Evolutionary conservation across 352 stramenopile genomes (phyloP), one percentile per base, ranked within the genome.

Genomic region (Phytophthora nicotianae): DNA sequence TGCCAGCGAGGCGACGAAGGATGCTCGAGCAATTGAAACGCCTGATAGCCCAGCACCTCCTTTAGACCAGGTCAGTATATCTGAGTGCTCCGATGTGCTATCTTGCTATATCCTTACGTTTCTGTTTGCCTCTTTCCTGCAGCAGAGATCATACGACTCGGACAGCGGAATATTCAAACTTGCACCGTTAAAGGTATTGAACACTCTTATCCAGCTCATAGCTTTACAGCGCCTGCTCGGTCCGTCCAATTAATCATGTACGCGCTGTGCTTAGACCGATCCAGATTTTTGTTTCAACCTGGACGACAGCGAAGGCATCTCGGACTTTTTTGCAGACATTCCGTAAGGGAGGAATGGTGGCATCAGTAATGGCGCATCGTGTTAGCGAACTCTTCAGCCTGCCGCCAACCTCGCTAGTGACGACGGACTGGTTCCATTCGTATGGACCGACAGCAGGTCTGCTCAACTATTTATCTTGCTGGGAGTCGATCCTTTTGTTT

Each of bases 271-370:
- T 35, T 59, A 93, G 83, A 83, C 86, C 48, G 87, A 96, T 72
- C 87, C 87, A 32, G 87, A 96, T 69, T 96, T 96, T 52, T 91
- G 82, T 68, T 96, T 96, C 68, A 96, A 94, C 56, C 67, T 96
- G 32, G 86, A 94, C 54, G 86, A 94, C 48, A 92, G 66, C 48
- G 87, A 94, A 78, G 86, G 87, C 41, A 93, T 94, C 37, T 94
- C 86, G 37, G 87, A 96, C 58, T 96, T 96, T 57, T 96, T 96
- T 62, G 67, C 85, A 19, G 82, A 92, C 45, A 90, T 85, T 55
- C 72, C 83, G 14, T 93, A 85, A 71, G 16, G 16, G 20, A 42
- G 26, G 27, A 42, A 42, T 48, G 45, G 35, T 42, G 38, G 49
- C 43, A 47, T 56, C 24, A 40, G 50, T 35, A 8, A 60, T 41